These are phyloP conservation scores for Magnusiomyces ingens DNA, from an alignment of 1,139 yeast species.

Conservation along the genomic window DNA sequence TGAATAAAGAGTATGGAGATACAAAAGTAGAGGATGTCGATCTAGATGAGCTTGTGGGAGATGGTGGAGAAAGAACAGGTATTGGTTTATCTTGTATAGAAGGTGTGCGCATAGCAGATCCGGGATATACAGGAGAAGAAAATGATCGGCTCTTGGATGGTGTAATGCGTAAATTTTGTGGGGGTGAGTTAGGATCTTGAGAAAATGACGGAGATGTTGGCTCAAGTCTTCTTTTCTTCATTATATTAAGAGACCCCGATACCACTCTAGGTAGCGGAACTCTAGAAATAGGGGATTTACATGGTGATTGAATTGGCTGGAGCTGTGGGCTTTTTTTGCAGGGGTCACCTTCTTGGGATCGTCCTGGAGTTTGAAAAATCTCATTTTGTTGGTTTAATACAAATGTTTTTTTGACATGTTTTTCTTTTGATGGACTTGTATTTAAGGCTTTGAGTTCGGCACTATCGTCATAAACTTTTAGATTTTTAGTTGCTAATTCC, in stretches of 20 bases:
- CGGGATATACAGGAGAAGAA: constrained; percentile 21
- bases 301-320: constrained; percentile 21
- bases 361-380: neutral
- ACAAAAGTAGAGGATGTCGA: neutral
- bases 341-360: neutral
- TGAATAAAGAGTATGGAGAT: neutral
- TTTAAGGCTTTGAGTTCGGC: neutral
- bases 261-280: constrained; percentile 23
- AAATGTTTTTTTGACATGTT: neutral
- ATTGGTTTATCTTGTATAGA: constrained; percentile 29
- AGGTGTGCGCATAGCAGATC: constrained; percentile 23
- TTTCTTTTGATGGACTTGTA: neutral
- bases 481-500: too few relatives aligned
- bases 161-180: constrained; percentile 16
- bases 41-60: constrained; percentile 10
- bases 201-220: constrained; percentile 18
- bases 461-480: too few relatives aligned
- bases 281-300: constrained; percentile 20
- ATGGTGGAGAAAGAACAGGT: constrained; percentile 29
- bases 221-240: constrained; percentile 25
- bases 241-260: constrained; percentile 22
- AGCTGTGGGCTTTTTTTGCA: neutral
- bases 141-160: constrained; percentile 26
- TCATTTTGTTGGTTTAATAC: neutral
- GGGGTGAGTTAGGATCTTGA: constrained; percentile 7